Evolutionary conservation across 176 grass and related monocot genomes (phyloP).

Genomic region (Paspalum vaginatum): DNA sequence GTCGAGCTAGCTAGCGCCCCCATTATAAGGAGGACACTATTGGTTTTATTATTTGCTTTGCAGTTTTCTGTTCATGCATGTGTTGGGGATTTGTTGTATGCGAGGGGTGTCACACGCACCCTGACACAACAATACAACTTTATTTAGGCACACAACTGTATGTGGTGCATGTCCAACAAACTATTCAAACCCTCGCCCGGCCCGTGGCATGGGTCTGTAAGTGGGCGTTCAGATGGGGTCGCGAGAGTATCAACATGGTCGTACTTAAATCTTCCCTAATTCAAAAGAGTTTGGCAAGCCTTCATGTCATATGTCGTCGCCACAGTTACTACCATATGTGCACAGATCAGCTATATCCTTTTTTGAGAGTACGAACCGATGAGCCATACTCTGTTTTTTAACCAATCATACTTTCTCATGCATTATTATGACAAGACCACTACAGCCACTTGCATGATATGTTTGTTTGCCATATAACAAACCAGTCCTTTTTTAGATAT

Average conservation of each 20-base stretch:
- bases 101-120: constrained; percentile 14
- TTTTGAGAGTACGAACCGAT: not conserved
- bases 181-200: constrained; percentile 13
- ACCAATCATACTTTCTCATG: not conserved
- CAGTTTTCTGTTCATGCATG: constrained; percentile 4
- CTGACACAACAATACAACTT: constrained; percentile 32
- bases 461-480: not conserved
- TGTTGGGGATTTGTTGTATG: constrained; percentile 38
- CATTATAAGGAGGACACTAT: not conserved
- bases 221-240: constrained; percentile 40
- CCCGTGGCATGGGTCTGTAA: not conserved
- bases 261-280: constrained; percentile 9
- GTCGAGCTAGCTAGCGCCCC: not conserved
- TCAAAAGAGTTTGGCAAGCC: constrained; percentile 33
- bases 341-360: no score
- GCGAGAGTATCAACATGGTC: constrained; percentile 15
- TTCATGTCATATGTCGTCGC: not conserved
- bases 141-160: not conserved
- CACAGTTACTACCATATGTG: no score
- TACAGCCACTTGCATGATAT: not conserved
- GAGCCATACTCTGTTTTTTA: not conserved
- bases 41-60: constrained; percentile 15
- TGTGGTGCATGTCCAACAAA: constrained; percentile 12
- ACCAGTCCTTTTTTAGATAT: not conserved
- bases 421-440: not conserved